Conservation (phyloP, 768 basidiomycete genomes). For the Tricholoma sp. region DNA sequence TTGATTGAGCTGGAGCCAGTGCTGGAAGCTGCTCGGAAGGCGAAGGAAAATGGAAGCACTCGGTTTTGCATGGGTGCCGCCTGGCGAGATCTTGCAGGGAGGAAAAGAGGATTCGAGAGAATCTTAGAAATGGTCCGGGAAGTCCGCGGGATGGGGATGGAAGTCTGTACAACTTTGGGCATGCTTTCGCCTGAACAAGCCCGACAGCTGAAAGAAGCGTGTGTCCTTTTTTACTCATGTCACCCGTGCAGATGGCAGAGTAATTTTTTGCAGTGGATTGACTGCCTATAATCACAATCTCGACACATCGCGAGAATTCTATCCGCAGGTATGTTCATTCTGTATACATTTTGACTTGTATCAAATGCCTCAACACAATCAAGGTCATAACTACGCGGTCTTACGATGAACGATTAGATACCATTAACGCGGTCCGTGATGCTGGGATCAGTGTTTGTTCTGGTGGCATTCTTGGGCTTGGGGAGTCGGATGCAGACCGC, state of each 20-base stretch:
- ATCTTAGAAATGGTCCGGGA: slow-evolving; percentile 90
- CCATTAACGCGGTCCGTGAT: slow-evolving; percentile 85
- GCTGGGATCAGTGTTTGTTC: slow-evolving; percentile 98
- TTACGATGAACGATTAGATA: slow-evolving; percentile 89
- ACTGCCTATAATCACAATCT: slow-evolving; percentile 99
- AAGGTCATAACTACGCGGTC: slow-evolving; percentile 94
- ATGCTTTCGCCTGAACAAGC: slow-evolving; percentile 97
- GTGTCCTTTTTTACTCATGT: slow-evolving; percentile 20
- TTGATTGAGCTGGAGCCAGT: slow-evolving; percentile 90
- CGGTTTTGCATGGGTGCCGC: slow-evolving; percentile 99
- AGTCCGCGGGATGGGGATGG: slow-evolving; percentile 95
- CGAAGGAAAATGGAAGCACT: slow-evolving; percentile 95
- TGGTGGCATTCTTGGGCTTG: slow-evolving; percentile 92
- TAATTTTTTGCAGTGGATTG: slow-evolving; percentile 54
- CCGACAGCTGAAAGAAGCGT: slow-evolving; percentile 88
- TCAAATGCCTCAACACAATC: neutral
- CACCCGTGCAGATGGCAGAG: neutral
- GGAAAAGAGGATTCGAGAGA: slow-evolving; percentile 89
- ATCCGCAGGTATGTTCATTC: slow-evolving; percentile 63
- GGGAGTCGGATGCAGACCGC: slow-evolving; percentile 85
- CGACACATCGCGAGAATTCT: slow-evolving; percentile 96
- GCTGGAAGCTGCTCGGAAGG: slow-evolving; percentile 85
- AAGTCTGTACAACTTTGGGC: slow-evolving; percentile 97
- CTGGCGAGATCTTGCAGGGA: slow-evolving; percentile 91
- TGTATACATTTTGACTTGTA: neutral